A percentile compares a stretch with the other conserved stretches of the same genome.
These are phyloP conservation scores for Jamesozyma piceae DNA, from an alignment of 805 yeast species.

Conservation along the genomic window DNA sequence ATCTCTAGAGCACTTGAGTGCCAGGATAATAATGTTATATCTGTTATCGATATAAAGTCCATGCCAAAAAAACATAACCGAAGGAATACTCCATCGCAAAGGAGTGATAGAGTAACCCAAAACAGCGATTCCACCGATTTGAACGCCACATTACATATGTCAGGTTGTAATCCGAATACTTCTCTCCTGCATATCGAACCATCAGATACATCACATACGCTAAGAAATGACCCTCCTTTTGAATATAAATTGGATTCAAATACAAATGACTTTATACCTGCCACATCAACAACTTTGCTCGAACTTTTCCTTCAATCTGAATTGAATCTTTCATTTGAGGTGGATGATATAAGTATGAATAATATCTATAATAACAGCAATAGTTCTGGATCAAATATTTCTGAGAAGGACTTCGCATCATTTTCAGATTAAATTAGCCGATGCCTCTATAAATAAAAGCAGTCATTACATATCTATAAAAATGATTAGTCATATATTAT, in stretches of 20 bases:
- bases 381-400: not conserved
- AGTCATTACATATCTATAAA: too few species aligned
- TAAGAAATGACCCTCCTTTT: too few species aligned
- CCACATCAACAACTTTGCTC: not conserved
- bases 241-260: not conserved
- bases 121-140: too few species aligned
- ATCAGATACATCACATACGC: too few species aligned
- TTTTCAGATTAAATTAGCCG: not conserved
- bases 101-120: too few species aligned
- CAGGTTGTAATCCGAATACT: not conserved
- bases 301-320: not conserved
- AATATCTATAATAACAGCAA: not conserved
- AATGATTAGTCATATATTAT: too few species aligned
- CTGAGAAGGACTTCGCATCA: not conserved
- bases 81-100: too few species aligned
- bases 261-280: not conserved
- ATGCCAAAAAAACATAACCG: not conserved
- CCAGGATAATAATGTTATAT: not conserved
- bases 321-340: not conserved
- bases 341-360: not conserved
- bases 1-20: conserved; percentile 3
- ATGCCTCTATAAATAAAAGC: not conserved
- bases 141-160: too few species aligned
- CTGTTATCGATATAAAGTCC: not conserved
- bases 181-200: too few species aligned